phyloP scores from a whole-genome alignment of 495 filamentous ascomycete species.

The Penicillium egyptiacum region DNA sequence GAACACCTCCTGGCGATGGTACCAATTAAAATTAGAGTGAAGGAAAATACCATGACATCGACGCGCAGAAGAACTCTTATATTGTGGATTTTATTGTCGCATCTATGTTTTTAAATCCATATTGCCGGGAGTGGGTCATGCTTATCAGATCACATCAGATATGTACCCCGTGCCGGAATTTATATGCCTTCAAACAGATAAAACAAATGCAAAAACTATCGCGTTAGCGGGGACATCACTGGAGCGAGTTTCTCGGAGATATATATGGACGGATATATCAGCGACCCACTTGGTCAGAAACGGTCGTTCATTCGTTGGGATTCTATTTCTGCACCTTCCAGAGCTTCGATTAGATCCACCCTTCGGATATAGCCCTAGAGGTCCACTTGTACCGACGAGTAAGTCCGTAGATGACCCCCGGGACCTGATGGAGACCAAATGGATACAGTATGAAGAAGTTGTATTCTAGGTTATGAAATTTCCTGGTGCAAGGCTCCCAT shows the following conservation, averaged over 20 bases:
- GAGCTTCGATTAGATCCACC: background rate
- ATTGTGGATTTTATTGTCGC: background rate
- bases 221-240: background rate
- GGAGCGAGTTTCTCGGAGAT: background rate
- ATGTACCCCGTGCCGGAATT: background rate
- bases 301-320: background rate
- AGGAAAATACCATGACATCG: background rate
- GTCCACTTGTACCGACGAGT: background rate
- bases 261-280: background rate
- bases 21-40: background rate
- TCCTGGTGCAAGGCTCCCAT: background rate
- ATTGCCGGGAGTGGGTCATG: conserved; percentile 19
- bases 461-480: background rate
- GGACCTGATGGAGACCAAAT: background rate
- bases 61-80: conserved; percentile 5
- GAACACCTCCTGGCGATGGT: background rate
- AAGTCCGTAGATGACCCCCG: background rate
- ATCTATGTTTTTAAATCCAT: conserved; percentile 18
- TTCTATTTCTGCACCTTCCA: background rate
- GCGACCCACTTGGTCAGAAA: background rate
- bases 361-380: conserved; percentile 1
- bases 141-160: background rate
- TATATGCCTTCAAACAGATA: too few relatives aligned
- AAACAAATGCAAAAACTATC: background rate
- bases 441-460: background rate